phyloP scores from a whole-genome alignment of 2,329 filamentous ascomycete species.

The Aureobasidium sp. region DNA sequence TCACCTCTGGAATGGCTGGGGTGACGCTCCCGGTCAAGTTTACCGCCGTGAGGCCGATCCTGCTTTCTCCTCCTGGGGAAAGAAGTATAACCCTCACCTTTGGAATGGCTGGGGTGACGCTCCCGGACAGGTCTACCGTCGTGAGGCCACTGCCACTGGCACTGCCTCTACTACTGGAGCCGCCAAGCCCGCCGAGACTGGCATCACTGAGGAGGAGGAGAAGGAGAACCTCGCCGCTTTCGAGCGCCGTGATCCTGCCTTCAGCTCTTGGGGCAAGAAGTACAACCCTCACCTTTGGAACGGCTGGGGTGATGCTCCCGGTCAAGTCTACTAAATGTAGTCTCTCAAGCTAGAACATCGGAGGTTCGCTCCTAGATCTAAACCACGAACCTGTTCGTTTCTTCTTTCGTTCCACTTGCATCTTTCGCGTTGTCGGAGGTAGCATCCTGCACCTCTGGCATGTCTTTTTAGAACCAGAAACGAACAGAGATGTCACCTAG shows the following conservation, averaged over 20 bases:
- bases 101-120: slow-evolving; percentile 7
- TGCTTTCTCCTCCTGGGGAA: neutral
- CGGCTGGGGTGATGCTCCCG: neutral
- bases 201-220: neutral
- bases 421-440: neutral
- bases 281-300: neutral
- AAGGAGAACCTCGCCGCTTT: neutral
- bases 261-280: neutral
- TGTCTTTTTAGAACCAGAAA: neutral
- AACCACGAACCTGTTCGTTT: neutral
- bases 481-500: neutral
- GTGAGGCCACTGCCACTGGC: slow-evolving; percentile 12
- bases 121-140: slow-evolving; percentile 15
- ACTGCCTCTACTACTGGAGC: neutral
- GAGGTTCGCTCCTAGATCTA: too few species aligned
- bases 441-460: neutral
- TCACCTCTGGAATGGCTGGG: neutral
- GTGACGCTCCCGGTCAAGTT: neutral
- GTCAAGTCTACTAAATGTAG: neutral
- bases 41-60: slow-evolving; percentile 9
- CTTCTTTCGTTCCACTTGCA: neutral
- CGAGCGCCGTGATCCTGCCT: neutral
- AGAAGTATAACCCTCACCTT: neutral
- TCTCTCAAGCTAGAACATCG: neutral
- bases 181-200: neutral